A percentile compares a stretch with the other conserved stretches of the same genome.
These are phyloP conservation scores for Kurtzmaniella quercitrusa DNA, from an alignment of 1,139 yeast species.

Conservation along the genomic window DNA sequence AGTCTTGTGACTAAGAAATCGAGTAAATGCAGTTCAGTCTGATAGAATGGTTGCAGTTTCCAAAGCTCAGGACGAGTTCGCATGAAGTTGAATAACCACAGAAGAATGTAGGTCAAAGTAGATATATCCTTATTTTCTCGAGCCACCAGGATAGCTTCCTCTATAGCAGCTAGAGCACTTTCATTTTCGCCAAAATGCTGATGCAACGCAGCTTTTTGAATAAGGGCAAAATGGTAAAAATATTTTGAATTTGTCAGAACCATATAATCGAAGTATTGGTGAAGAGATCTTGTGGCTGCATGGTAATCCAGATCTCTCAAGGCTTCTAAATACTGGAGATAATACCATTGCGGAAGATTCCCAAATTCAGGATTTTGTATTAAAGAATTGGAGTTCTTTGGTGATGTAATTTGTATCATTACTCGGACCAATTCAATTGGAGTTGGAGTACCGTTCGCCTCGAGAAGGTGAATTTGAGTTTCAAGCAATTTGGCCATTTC, in stretches of 20 bases:
- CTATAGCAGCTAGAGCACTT: slow-evolving; percentile 76
- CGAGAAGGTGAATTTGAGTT: slow-evolving; percentile 54
- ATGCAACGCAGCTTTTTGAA: slow-evolving; percentile 74
- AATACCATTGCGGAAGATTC: slow-evolving; percentile 59
- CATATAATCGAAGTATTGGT: slow-evolving; percentile 84
- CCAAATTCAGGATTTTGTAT: slow-evolving; percentile 45
- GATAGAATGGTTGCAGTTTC: slow-evolving; percentile 37
- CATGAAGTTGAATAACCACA: slow-evolving; percentile 76
- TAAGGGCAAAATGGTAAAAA: slow-evolving; percentile 77
- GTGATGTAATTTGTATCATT: slow-evolving; percentile 42
- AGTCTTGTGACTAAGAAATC: slow-evolving; percentile 60
- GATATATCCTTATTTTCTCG: slow-evolving; percentile 76
- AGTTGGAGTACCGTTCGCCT: slow-evolving; percentile 49
- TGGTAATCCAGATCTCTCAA: slow-evolving; percentile 65
- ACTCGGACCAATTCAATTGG: slow-evolving; percentile 44
- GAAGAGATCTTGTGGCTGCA: slow-evolving; percentile 67
- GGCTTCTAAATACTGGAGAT: slow-evolving; percentile 61
- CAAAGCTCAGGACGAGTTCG: slow-evolving; percentile 61
- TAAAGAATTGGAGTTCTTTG: slow-evolving; percentile 37
- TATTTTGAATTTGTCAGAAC: slow-evolving; percentile 63
- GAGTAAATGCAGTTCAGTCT: slow-evolving; percentile 55
- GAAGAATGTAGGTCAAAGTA: slow-evolving; percentile 70
- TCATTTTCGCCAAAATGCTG: slow-evolving; percentile 70
- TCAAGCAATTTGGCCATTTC: slow-evolving; percentile 53
- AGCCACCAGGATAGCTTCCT: slow-evolving; percentile 86